Evolutionary conservation across 2,329 filamentous ascomycete genomes (phyloP).

Genomic region (Colletotrichum musae): DNA sequence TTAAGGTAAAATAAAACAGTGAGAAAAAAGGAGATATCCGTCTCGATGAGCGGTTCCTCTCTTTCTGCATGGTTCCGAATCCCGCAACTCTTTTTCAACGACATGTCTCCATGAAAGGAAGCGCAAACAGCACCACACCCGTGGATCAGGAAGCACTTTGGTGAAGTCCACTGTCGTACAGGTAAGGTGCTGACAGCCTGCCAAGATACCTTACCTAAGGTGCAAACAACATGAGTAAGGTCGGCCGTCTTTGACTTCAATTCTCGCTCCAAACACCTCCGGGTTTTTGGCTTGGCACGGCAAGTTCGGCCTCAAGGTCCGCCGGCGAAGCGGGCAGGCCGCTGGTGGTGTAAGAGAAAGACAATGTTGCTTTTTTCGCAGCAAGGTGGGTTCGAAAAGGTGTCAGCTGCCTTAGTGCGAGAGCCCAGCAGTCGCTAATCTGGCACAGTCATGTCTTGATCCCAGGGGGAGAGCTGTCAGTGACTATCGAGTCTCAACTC

Average conservation of each 20-base stretch:
- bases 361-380: conserved; percentile 18
- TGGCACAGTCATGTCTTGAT: not conserved
- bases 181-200: not conserved
- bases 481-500: not conserved
- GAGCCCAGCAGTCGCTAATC: conserved; percentile 11
- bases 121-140: too few relatives aligned
- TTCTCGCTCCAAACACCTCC: too few relatives aligned
- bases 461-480: too few relatives aligned
- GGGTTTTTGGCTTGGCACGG: not conserved
- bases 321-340: conserved; percentile 11
- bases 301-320: conserved; percentile 11
- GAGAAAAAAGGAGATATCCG: not conserved
- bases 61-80: conserved; percentile 17
- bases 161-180: too few relatives aligned
- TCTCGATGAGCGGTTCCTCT: not conserved
- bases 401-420: too few relatives aligned
- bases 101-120: too few relatives aligned
- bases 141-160: too few relatives aligned
- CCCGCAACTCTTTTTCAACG: conserved; percentile 24
- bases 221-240: too few relatives aligned
- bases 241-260: too few relatives aligned
- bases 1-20: conserved; percentile 13
- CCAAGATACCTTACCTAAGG: not conserved
- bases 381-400: too few relatives aligned
- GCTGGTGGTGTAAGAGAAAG: conserved; percentile 10